A percentile compares a stretch with the other conserved stretches of the same genome.
These are phyloP conservation scores for Xylaria multiplex DNA, from an alignment of 2,329 filamentous ascomycete genomes.

Conservation along the genomic window DNA sequence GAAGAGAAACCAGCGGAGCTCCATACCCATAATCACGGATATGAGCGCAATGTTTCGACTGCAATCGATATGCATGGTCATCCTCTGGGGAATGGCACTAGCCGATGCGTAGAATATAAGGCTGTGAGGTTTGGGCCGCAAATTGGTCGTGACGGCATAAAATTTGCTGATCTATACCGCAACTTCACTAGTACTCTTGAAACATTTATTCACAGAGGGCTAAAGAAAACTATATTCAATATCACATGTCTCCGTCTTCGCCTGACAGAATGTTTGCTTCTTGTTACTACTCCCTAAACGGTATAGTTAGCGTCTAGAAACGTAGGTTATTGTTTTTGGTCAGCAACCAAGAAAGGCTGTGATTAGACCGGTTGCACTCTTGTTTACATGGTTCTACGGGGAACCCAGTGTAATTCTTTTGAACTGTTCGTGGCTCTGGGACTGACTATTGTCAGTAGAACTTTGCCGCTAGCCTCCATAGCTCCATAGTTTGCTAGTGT, in stretches of 20 bases:
- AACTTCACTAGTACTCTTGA: not conserved
- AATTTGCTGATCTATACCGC: not conserved
- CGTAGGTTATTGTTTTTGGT: slow-evolving; percentile 4
- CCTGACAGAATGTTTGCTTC: not conserved
- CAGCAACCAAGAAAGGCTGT: not conserved
- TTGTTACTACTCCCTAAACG: slow-evolving; percentile 1
- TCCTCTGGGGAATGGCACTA: no score
- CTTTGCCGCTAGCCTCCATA: no score
- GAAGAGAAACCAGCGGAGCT: not conserved
- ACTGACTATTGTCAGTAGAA: no score
- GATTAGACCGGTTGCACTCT: no score
- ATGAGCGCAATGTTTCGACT: not conserved
- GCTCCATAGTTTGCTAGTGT: no score
- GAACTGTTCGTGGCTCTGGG: not conserved
- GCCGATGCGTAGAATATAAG: not conserved
- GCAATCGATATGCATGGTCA: no score
- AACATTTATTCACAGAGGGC: not conserved
- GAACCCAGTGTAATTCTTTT: not conserved
- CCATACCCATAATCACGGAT: not conserved
- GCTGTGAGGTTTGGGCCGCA: not conserved
- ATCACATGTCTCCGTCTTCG: not conserved
- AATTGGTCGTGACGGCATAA: not conserved
- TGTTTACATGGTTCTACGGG: not conserved
- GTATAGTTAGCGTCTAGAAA: not conserved
- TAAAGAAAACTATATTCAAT: not conserved